Evolutionary conservation across 108 stramenopile species (phyloP).

Genomic region (Thalassiosira profunda): DNA sequence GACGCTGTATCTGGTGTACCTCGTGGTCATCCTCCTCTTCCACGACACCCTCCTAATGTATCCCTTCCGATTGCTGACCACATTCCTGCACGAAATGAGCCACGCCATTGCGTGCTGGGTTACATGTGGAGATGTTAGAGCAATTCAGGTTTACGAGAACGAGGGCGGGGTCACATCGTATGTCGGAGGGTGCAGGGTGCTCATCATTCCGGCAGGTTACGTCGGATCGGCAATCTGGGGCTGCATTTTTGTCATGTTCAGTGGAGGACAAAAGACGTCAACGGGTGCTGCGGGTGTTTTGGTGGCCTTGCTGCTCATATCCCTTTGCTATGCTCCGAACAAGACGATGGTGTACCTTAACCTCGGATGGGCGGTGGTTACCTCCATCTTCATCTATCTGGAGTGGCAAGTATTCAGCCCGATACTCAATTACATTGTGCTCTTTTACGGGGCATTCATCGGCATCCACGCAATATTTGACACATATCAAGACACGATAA

Average conservation of each 20-base stretch:
- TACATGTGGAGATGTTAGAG: slow-evolving; percentile 38
- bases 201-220: slow-evolving; percentile 53
- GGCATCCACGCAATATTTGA: slow-evolving; percentile 49
- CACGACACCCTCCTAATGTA: slow-evolving; percentile 35
- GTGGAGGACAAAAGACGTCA: slow-evolving; percentile 43
- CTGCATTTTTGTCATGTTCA: slow-evolving; percentile 42
- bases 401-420: slow-evolving; percentile 49
- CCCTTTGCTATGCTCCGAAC: slow-evolving; percentile 54
- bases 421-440: slow-evolving; percentile 43
- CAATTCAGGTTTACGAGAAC: slow-evolving; percentile 47
- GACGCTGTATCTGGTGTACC: slow-evolving; percentile 33
- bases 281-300: slow-evolving; percentile 42
- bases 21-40: slow-evolving; percentile 38
- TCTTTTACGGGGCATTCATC: slow-evolving; percentile 49
- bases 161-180: slow-evolving; percentile 54
- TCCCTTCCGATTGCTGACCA: slow-evolving; percentile 51
- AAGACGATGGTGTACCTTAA: slow-evolving; percentile 48
- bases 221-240: slow-evolving; percentile 53
- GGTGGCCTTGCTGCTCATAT: slow-evolving; percentile 35
- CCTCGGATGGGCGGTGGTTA: slow-evolving; percentile 37
- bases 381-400: slow-evolving; percentile 41
- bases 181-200: slow-evolving; percentile 38
- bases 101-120: slow-evolving; percentile 54
- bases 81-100: slow-evolving; percentile 46
- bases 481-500: slow-evolving; percentile 39